Conservation (phyloP, 352 stramenopile genomes). For the Phytopythium sindhum region DNA sequence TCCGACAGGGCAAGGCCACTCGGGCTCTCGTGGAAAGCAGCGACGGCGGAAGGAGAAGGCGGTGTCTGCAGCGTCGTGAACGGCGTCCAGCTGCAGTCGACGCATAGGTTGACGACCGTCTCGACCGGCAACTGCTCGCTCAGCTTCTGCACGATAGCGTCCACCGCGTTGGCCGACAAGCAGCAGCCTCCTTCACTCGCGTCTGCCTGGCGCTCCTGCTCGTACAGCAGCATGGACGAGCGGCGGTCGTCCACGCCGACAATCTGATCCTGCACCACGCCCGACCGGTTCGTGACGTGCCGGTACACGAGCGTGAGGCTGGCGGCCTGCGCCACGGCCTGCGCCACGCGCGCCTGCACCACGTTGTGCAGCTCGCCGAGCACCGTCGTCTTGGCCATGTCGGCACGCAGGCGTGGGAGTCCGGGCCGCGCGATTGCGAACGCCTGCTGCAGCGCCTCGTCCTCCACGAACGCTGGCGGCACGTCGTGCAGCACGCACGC, state of each 20-base stretch:
- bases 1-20: not conserved
- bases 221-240: slow-evolving; percentile 18
- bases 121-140: slow-evolving; percentile 2
- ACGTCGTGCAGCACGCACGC: slow-evolving; percentile 37
- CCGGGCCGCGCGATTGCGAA: slow-evolving; percentile 23
- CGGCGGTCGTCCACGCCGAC: slow-evolving; percentile 19
- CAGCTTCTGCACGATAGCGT: slow-evolving; percentile 7
- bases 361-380: slow-evolving; percentile 16
- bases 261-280: slow-evolving; percentile 16
- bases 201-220: slow-evolving; percentile 3
- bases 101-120: slow-evolving; percentile 17
- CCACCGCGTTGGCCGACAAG: slow-evolving; percentile 8
- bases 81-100: slow-evolving; percentile 9
- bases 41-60: not conserved
- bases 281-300: not conserved
- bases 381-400: slow-evolving; percentile 16
- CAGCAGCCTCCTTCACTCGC: slow-evolving; percentile 7
- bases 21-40: not conserved
- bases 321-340: slow-evolving; percentile 13
- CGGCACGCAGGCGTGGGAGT: slow-evolving; percentile 17
- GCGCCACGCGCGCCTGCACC: slow-evolving; percentile 9
- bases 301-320: slow-evolving; percentile 29
- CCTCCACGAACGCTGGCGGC: slow-evolving; percentile 32
- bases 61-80: not conserved
- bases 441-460: slow-evolving; percentile 31